A percentile compares a stretch with the other conserved stretches of the same genome.
These are phyloP conservation scores for Sporobolomyces phaffii DNA, from an alignment of 768 basidiomycete genomes.

Conservation along the genomic window DNA sequence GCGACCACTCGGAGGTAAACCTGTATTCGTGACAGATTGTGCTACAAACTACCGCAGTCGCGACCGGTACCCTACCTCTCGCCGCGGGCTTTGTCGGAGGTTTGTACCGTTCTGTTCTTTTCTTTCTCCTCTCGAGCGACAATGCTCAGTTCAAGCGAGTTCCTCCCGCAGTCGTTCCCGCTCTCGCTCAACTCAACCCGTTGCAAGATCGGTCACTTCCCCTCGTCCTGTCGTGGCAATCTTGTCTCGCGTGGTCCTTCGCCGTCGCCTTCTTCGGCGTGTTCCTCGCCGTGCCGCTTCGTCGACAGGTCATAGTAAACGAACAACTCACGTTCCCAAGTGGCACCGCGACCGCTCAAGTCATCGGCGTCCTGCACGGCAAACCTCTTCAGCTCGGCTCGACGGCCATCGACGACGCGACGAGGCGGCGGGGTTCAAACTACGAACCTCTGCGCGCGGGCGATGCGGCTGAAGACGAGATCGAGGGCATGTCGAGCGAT, in stretches of 20 bases:
- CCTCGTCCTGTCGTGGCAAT: conserved; percentile 65
- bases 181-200: conserved; percentile 68
- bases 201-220: conserved; percentile 70
- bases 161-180: conserved; percentile 59
- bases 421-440: background rate
- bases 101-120: background rate
- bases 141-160: background rate
- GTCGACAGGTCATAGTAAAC: conserved; percentile 94
- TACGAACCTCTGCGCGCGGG: background rate
- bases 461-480: conserved; percentile 42
- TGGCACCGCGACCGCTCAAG: conserved; percentile 90
- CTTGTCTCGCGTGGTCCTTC: conserved; percentile 76
- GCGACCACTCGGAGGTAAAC: no score
- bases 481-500: conserved; percentile 24
- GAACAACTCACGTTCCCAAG: conserved; percentile 91
- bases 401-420: background rate
- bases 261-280: conserved; percentile 96
- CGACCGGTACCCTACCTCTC: conserved; percentile 62
- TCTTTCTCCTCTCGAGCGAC: background rate
- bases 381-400: conserved; percentile 22
- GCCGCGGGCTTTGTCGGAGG: conserved; percentile 69
- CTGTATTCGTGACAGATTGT: conserved; percentile 63
- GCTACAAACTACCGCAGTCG: conserved; percentile 89
- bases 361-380: conserved; percentile 81
- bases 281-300: conserved; percentile 89